phyloP scores from a whole-genome alignment of 1,284 basidiomycete genomes.

The Cryptococcus sp. region DNA sequence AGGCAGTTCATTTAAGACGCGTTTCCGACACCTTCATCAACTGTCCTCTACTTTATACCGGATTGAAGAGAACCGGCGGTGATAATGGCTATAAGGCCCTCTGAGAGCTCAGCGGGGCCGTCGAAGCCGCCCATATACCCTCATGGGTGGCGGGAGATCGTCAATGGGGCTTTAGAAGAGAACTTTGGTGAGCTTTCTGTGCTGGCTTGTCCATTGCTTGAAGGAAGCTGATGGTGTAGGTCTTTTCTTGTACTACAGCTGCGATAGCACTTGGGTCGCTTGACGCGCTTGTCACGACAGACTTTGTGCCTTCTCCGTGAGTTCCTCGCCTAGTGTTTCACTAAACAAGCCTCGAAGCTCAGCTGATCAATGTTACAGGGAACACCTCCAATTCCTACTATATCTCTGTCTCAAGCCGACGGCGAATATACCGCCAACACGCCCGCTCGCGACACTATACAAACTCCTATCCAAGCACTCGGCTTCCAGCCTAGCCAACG shows the following conservation, averaged over 20 bases:
- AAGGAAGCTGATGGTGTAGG: no score
- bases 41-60: no score
- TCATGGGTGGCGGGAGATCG: constrained; percentile 17
- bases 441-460: constrained; percentile 24
- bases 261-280: constrained; percentile 16
- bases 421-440: background rate
- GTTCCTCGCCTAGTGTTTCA: background rate
- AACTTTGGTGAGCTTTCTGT: constrained; percentile 14
- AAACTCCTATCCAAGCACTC: constrained; percentile 18
- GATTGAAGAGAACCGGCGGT: background rate
- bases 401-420: constrained; percentile 22
- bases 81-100: constrained; percentile 2
- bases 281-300: constrained; percentile 11
- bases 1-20: background rate
- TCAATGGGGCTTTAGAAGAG: constrained; percentile 20
- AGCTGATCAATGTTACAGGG: constrained; percentile 17
- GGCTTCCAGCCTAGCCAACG: background rate
- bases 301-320: constrained; percentile 5
- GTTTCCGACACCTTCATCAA: background rate
- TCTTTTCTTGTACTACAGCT: background rate
- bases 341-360: background rate
- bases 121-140: constrained; percentile 9
- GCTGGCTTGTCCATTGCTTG: background rate
- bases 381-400: constrained; percentile 38
- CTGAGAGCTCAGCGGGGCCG: background rate